Base-by-base conservation (phyloP, 2,329 filamentous ascomycete species). In the Venturia oleaginea region DNA sequence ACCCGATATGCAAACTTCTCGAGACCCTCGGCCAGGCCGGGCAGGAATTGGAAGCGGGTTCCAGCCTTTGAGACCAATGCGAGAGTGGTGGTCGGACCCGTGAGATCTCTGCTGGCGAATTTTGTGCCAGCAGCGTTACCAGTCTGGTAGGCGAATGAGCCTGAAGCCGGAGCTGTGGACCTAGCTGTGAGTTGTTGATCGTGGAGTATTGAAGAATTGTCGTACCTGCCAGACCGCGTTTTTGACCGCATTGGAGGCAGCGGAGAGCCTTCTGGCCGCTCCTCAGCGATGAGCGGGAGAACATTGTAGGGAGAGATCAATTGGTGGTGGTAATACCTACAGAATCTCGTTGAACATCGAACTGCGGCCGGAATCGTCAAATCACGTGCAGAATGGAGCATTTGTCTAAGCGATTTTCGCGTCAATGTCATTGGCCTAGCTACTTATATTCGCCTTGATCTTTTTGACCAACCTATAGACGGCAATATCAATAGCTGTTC, bases 1-100 rank as follows among this genome's bases (percentile, higher is more conserved):
- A 92, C 94, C 90, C 96, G 96, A 86, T 97, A 99, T 69, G 95
- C 93, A 81, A 95, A 99, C 77, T 91, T 90, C 81, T 94, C 90
- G 70, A 99, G 84, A 66, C 89, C 93, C 74, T 92, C 89, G 68
- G 93, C 89, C 77, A 97, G 84, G 69, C 94, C 94, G 68, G 94
- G 94, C 70, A 90, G 83, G 68, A 90, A 85, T 82, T 99, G 88
- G 79, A 93, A 97, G 78, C 94, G 85, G 68, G 93, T 95, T 73
- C 94, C 94, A 68, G 92, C 94, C 83, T 96, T 96, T 70, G 92
- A 86, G 75, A 99, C 91, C 69, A 99, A 79, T 65, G 92, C 92
- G 70, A 99, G 84, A 74, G 91, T 95, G 67, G 92, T 92, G 67
- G 93, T 96, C 70, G 92, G 90, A 68, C 91, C 91, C 68, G 90